Base-by-base conservation (phyloP, 352 stramenopile species). In the Globisporangium apiculatum region DNA sequence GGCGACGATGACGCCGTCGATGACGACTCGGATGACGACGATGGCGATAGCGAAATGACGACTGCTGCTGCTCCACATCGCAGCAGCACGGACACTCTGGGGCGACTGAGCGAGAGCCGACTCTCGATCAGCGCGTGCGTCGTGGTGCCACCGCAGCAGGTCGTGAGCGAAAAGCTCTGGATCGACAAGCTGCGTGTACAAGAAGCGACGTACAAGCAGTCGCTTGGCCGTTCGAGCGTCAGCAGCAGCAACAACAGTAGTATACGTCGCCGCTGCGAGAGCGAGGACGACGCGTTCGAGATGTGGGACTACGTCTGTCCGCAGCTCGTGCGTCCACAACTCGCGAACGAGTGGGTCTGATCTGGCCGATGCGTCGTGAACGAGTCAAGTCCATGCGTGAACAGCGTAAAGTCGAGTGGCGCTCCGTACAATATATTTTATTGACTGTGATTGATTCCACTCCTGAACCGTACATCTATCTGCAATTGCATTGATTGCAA, bases 291-390 rank as follows among this genome's bases (percentile, higher is more conserved):
- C 15, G 31, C 65, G n/a, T 84, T 84, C 57, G 74, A 81, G 36
- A 73, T 84, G 65, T 84, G 74, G 74, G 74, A 84, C 53, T 84
- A 81, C 50, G 68, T 84, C 40, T 80, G 71, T 58, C 72, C 72
- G 3, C 70, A 78, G 53, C 63, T 76, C 42, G 58, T 72, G 43
- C 72, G 74, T 8, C 69, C 58, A 11, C 45, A 51, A 40, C 74
- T 67, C 51, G 60, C 65, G 38, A 84, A 81, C 51, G 74, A 81
- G 60, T 84, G 74, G 74, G 45, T 84, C 46, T 84, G 48, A 64
- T 8, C 11, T 43, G 40, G 3, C 24, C 24, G 24, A 2, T 31
- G 24, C 24, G 24, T 31, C 24, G 24, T 31, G 24, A 31, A 31
- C 24, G 24, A 31, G 24, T 31, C 24, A 31, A 31, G 24, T 31